phyloP scores from a whole-genome alignment of 2,329 filamentous ascomycete genomes.

The Botrytis fragariae region DNA sequence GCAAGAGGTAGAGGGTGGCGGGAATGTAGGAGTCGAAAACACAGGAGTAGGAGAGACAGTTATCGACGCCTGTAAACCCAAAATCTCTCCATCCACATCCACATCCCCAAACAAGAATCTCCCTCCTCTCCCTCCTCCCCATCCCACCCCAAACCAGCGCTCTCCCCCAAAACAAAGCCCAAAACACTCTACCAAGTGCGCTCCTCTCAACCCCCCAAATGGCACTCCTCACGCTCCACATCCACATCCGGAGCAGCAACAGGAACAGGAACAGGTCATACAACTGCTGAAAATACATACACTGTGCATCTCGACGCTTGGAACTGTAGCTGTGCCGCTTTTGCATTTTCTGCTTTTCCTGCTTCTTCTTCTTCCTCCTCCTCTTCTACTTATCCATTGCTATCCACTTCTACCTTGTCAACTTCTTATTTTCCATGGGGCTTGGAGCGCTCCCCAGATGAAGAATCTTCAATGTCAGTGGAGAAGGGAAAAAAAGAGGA shows the following conservation, averaged over 20 bases:
- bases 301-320: constrained; percentile 72
- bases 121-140: not conserved
- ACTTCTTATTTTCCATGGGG: not conserved
- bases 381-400: not conserved
- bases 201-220: constrained; percentile 36
- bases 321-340: constrained; percentile 88
- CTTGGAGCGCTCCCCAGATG: not conserved
- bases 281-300: constrained; percentile 48
- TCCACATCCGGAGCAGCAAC: constrained; percentile 24
- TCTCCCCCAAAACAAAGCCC: not conserved
- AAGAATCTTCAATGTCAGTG: too few relatives aligned
- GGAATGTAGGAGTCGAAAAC: too few relatives aligned
- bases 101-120: not conserved
- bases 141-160: constrained; percentile 22
- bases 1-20: too few relatives aligned
- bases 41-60: not conserved
- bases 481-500: not conserved
- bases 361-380: constrained; percentile 8
- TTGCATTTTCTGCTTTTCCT: constrained; percentile 70
- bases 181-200: constrained; percentile 29
- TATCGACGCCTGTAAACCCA: not conserved
- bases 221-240: constrained; percentile 35
- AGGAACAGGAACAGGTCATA: constrained; percentile 16
- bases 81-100: too few relatives aligned
- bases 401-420: not conserved